Evolutionary conservation across 805 yeast species (phyloP).

Genomic region (Tanozyma kutaoensis): DNA sequence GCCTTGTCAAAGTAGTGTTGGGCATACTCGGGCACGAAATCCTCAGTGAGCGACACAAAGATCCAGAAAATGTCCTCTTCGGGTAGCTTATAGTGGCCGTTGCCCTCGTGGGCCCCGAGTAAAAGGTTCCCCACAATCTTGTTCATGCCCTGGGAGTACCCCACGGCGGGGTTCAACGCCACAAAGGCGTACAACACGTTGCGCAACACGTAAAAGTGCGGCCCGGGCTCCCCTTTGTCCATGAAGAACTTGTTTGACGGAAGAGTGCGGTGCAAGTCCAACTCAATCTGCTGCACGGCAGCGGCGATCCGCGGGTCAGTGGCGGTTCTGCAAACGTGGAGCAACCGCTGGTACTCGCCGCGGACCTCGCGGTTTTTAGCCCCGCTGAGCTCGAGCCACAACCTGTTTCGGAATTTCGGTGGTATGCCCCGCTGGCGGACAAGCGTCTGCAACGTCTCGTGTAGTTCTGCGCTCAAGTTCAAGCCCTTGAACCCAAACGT

Average conservation of each 20-base stretch:
- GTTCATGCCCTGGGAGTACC: slow-evolving; percentile 53
- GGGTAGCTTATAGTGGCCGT: slow-evolving; percentile 4
- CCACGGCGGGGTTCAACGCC: slow-evolving; percentile 31
- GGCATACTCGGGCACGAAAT: slow-evolving; percentile 33
- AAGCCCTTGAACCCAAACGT: slow-evolving; percentile 28
- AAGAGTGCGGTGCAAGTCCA: slow-evolving; percentile 43
- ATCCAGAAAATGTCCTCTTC: slow-evolving; percentile 44
- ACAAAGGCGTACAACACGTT: slow-evolving; percentile 37
- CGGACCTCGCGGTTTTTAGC: slow-evolving; percentile 30
- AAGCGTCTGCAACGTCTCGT: slow-evolving; percentile 10
- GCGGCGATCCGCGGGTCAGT: slow-evolving; percentile 1
- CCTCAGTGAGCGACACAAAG: slow-evolving; percentile 33
- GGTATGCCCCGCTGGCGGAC: slow-evolving; percentile 34
- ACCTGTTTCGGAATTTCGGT: slow-evolving; percentile 26
- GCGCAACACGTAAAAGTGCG: slow-evolving; percentile 34
- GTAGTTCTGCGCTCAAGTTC: slow-evolving; percentile 8
- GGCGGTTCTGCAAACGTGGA: slow-evolving; percentile 3
- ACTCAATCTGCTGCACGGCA: slow-evolving; percentile 29
- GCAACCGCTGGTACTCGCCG: slow-evolving; percentile 29
- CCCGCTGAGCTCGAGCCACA: slow-evolving; percentile 46
- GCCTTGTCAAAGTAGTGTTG: slow-evolving; percentile 6
- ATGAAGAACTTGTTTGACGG: slow-evolving; percentile 39
- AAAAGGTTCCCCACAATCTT: slow-evolving; percentile 40
- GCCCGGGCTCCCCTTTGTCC: slow-evolving; percentile 33
- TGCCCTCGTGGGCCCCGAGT: slow-evolving; percentile 16